Evolutionary conservation across 2,329 filamentous ascomycete genomes (phyloP).

Genomic region (Aspergillus fischeri): DNA sequence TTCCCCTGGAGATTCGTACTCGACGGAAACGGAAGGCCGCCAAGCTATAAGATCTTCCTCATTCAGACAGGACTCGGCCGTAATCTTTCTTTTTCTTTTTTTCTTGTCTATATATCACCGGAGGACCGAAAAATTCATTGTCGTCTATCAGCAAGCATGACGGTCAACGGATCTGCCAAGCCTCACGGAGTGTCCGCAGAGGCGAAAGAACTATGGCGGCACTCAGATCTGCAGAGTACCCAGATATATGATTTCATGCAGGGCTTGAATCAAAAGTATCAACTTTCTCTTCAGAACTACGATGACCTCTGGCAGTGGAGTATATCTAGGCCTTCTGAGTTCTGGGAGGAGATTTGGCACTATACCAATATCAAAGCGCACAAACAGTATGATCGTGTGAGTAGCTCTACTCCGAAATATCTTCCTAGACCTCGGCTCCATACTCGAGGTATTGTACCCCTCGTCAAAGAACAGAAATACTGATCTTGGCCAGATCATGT

Average conservation of each 20-base stretch:
- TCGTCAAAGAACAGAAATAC: not conserved
- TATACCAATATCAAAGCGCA: conserved; percentile 73
- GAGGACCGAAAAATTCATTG: not conserved
- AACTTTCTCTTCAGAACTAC: conserved; percentile 62
- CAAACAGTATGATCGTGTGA: conserved; percentile 46
- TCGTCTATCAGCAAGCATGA: conserved; percentile 3
- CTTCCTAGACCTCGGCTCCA: not conserved
- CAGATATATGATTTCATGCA: conserved; percentile 69
- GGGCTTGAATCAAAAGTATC: conserved; percentile 64
- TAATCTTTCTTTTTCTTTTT: not conserved
- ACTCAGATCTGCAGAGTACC: conserved; percentile 62
- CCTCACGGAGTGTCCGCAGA: conserved; percentile 1
- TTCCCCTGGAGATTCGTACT: not conserved
- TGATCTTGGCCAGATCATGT: conserved; percentile 56
- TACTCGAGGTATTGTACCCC: too few relatives aligned
- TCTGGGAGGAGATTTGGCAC: conserved; percentile 85
- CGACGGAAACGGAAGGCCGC: not conserved
- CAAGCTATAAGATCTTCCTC: not conserved
- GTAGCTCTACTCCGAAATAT: conserved; percentile 5
- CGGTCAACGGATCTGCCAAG: conserved; percentile 7
- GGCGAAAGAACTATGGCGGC: conserved; percentile 63
- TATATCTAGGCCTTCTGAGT: conserved; percentile 65
- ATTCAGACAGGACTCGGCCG: not conserved
- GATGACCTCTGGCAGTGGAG: conserved; percentile 82
- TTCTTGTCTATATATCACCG: not conserved